Conservation (phyloP, 1,284 basidiomycete genomes). For the Ceratobasidium sp. region DNA sequence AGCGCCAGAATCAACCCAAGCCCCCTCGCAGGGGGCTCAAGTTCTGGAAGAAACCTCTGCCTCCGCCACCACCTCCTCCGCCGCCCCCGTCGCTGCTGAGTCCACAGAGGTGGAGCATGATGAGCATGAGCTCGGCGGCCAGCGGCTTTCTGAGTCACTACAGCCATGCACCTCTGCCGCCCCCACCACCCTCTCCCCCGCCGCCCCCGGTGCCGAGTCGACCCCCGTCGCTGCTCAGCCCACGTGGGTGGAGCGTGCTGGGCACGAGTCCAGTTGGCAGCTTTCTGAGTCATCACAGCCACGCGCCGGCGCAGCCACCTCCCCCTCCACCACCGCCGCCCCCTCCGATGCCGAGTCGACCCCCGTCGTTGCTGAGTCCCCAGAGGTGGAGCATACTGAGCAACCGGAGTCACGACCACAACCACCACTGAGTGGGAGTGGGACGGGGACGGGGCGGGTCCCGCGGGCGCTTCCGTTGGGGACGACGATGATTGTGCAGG, state of each 20-base stretch:
- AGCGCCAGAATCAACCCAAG: background rate
- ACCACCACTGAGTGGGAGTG: background rate
- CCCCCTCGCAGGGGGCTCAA: background rate
- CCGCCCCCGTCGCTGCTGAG: too few species aligned
- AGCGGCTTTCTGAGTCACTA: background rate
- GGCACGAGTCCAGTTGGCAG: constrained; percentile 23
- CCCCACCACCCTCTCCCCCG: constrained; percentile 29
- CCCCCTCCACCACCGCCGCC: constrained; percentile 9
- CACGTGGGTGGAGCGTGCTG: constrained; percentile 25
- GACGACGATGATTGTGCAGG: constrained; percentile 48
- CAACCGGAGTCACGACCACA: constrained; percentile 20
- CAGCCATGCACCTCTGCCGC: constrained; percentile 1
- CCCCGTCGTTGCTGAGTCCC: constrained; percentile 36
- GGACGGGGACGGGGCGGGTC: background rate
- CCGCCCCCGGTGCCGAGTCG: constrained; percentile 7
- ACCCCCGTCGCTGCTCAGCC: constrained; percentile 37
- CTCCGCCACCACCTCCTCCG: too few species aligned
- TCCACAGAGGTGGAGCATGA: too few species aligned
- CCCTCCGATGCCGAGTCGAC: background rate
- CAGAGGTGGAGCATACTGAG: constrained; percentile 28
- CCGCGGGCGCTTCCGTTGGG: constrained; percentile 44
- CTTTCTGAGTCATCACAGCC: background rate
- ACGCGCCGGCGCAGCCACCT: too few species aligned
- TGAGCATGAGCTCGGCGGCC: too few species aligned
- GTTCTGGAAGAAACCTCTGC: background rate